Conservation (phyloP, 768 basidiomycete species). For the Termitomyces bulborhizus region DNA sequence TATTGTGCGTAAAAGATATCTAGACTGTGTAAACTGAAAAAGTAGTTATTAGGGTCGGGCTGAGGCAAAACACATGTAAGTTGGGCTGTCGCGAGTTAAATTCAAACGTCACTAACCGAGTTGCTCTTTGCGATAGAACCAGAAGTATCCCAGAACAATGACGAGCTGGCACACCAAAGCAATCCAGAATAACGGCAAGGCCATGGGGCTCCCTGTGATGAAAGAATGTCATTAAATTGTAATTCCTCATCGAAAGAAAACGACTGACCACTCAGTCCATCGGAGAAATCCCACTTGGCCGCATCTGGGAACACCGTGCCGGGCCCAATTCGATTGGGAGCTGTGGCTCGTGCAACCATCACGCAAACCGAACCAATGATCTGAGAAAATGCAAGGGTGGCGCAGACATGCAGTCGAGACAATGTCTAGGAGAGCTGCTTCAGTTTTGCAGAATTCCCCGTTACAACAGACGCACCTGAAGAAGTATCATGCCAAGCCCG, state of each 20-base stretch:
- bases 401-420: slow-evolving; percentile 90
- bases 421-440: slow-evolving; percentile 48
- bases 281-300: slow-evolving; percentile 81
- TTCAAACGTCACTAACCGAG: slow-evolving; percentile 48
- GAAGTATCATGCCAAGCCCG: slow-evolving; percentile 85
- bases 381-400: slow-evolving; percentile 87
- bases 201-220: slow-evolving; percentile 66
- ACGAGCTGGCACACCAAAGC: slow-evolving; percentile 74
- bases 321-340: slow-evolving; percentile 86
- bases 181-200: slow-evolving; percentile 82
- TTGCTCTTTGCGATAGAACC: slow-evolving; percentile 97
- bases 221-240: not conserved
- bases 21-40: slow-evolving; percentile 6
- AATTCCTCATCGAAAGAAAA: not conserved
- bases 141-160: slow-evolving; percentile 90
- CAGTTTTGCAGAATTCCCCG: slow-evolving; percentile 14
- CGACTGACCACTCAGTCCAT: slow-evolving; percentile 51
- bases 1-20: slow-evolving; percentile 7
- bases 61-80: slow-evolving; percentile 8
- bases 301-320: slow-evolving; percentile 89
- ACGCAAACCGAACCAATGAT: slow-evolving; percentile 87
- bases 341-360: slow-evolving; percentile 88
- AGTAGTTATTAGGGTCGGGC: slow-evolving; percentile 31
- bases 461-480: slow-evolving; percentile 45
- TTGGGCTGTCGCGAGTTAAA: not conserved